Percentiles rank a stretch among this genome's conserved stretches.
phyloP scores from a whole-genome alignment of 495 filamentous ascomycete species.

The Podospora sp. region DNA sequence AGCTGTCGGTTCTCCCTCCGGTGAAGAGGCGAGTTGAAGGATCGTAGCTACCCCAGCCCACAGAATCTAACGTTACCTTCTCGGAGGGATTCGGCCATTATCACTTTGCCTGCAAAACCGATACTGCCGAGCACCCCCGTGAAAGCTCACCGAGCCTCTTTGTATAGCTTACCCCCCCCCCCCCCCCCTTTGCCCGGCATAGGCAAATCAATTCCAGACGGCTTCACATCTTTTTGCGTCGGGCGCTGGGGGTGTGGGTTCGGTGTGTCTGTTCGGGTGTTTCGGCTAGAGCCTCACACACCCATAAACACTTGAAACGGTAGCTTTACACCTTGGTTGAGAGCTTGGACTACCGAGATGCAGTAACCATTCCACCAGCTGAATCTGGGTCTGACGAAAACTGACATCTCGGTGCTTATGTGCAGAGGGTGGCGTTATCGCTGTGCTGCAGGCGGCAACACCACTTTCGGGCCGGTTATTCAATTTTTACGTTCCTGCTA shows the following conservation, averaged over 20 bases:
- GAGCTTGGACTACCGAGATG: background rate
- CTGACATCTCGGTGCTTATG: background rate
- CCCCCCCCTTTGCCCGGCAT: background rate
- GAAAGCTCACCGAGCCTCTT: background rate
- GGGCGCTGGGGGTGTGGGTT: background rate
- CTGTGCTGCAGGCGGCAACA: background rate
- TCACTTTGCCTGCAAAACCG: background rate
- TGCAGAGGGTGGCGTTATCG: background rate
- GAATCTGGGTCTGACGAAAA: background rate
- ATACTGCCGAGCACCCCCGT: background rate
- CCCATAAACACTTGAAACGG: background rate
- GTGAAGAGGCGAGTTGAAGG: too few relatives aligned
- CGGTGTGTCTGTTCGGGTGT: background rate
- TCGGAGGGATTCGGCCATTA: background rate
- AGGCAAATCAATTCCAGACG: background rate
- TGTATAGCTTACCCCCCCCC: too few relatives aligned
- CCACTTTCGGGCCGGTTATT: background rate
- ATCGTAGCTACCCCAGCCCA: background rate
- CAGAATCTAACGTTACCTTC: constrained; percentile 3
- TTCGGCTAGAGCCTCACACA: background rate
- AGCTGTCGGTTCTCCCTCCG: too few relatives aligned
- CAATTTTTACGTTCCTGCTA: background rate
- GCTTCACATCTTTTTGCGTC: background rate
- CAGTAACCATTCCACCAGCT: background rate
- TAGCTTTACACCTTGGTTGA: background rate